Percentiles rank a stretch among this genome's conserved stretches.
Conservation (phyloP, 805 yeast genomes). For the Candida tallmaniae region DNA sequence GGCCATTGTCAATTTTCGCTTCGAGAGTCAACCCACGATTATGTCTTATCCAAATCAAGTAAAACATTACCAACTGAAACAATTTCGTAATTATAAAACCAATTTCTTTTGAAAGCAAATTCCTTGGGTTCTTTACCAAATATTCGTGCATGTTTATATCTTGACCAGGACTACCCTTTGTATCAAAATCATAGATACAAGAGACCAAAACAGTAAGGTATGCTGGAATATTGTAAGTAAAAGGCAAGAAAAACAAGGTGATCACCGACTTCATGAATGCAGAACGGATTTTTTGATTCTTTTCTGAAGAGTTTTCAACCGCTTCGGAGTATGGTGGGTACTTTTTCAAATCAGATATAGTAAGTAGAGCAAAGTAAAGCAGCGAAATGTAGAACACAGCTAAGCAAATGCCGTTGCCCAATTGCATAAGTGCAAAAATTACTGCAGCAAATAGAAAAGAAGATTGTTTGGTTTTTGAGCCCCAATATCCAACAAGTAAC, state of each 20-base stretch:
- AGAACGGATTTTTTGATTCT: slow-evolving; percentile 14
- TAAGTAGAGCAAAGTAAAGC: slow-evolving; percentile 19
- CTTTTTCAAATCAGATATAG: slow-evolving; percentile 21
- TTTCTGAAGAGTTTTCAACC: slow-evolving; percentile 13
- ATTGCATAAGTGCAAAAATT: neutral
- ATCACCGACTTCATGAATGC: slow-evolving; percentile 24
- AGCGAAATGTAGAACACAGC: slow-evolving; percentile 6
- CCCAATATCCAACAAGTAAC: neutral
- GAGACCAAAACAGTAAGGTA: too few relatives aligned
- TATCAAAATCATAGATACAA: neutral
- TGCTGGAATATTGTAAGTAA: too few relatives aligned
- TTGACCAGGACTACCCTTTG: too few relatives aligned
- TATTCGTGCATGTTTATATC: slow-evolving; percentile 1
- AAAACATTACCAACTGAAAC: slow-evolving; percentile 14
- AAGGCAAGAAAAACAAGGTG: slow-evolving; percentile 24
- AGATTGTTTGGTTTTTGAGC: too few relatives aligned
- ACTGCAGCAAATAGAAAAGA: neutral
- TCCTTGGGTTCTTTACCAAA: neutral
- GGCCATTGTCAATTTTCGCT: slow-evolving; percentile 10
- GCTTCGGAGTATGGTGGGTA: slow-evolving; percentile 23
- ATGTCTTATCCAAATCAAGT: slow-evolving; percentile 26
- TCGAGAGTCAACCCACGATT: slow-evolving; percentile 26
- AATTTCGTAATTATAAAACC: slow-evolving; percentile 9
- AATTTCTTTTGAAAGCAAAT: slow-evolving; percentile 9
- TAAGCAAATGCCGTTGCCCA: neutral